Evolutionary conservation across 164 flowering plant species (phyloP), one percentile per base, ranked within the genome.

Genomic region (Chimonanthus salicifolius): DNA sequence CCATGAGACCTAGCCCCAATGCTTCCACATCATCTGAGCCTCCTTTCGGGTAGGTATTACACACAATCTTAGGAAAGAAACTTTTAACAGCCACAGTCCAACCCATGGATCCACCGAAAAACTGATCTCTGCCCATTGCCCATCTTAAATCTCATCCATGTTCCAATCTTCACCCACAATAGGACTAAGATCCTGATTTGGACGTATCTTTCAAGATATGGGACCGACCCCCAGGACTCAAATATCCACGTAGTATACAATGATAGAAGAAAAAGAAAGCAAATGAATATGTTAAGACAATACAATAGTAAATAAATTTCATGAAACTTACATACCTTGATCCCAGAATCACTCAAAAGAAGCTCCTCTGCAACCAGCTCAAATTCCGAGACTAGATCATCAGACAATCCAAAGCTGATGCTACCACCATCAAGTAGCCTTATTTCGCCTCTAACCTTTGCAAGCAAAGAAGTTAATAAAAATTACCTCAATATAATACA

Each of bases 351-450:
- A 77, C 98, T 94, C 91, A 94, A 83, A 75, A 92, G 80, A 79
- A 94, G 93, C 79, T 94, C 98, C 82, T 94, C 98, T 4, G 98
- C 98, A 68, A 94, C 91, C 77, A 94, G 89, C 84, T 94, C 98
- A 85, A 92, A 94, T 80, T 94, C 97, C 60, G 98, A 94, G 49
- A 88, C 82, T 62, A 94, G 92, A 77, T 76, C 86, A 8, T 84
- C 80, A 9, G 91, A 87, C 76, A 94, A 81, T 20, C 97, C 98
- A 83, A 94, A 94, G 73, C 84, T 80, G 78, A 94, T 82, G 82
- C 85, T 83, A 80, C 94, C 87, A 54, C 90, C 88, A 83, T 83
- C 76, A 47, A 85, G 89, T 68, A 94, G 69, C 71, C 92, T 88
- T 71, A 94, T 83, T 78, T 94, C 94, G 67, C 98, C 97, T 84